Evolutionary conservation across 768 basidiomycete genomes (phyloP).

Genomic region (Trametes cinnabarina): DNA sequence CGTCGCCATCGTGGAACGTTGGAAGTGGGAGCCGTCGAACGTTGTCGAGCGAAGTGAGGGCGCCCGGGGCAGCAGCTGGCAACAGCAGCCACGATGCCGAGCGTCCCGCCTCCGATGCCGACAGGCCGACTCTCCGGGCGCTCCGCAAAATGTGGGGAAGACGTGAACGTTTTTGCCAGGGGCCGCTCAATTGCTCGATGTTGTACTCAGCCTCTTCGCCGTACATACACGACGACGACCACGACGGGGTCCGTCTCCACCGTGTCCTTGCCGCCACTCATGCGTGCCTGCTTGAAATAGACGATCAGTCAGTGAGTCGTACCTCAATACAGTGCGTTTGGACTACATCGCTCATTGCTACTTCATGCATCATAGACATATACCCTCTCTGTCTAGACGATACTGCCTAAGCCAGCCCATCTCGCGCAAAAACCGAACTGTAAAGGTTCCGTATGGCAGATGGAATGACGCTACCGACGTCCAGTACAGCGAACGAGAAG

Average conservation of each 20-base stretch:
- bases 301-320: not conserved
- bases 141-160: conserved; percentile 3
- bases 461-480: no score
- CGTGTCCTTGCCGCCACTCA: not conserved
- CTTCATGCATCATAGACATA: no score
- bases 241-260: not conserved
- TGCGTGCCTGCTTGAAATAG: not conserved
- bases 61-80: no score
- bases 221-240: no score
- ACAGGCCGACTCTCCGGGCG: not conserved
- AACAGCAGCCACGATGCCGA: not conserved
- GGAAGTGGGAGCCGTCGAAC: not conserved
- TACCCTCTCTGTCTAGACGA: no score
- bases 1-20: no score
- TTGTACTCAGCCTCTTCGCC: not conserved
- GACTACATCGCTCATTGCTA: no score
- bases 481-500: not conserved
- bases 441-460: no score
- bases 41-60: not conserved
- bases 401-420: not conserved
- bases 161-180: not conserved
- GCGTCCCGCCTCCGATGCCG: not conserved
- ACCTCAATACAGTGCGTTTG: no score
- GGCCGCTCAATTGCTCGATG: not conserved
- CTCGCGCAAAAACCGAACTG: no score